Percentiles rank a stretch among this genome's conserved stretches.
phyloP scores from a whole-genome alignment of 208 protist species.

The Vickermania spadyakhi region DNA sequence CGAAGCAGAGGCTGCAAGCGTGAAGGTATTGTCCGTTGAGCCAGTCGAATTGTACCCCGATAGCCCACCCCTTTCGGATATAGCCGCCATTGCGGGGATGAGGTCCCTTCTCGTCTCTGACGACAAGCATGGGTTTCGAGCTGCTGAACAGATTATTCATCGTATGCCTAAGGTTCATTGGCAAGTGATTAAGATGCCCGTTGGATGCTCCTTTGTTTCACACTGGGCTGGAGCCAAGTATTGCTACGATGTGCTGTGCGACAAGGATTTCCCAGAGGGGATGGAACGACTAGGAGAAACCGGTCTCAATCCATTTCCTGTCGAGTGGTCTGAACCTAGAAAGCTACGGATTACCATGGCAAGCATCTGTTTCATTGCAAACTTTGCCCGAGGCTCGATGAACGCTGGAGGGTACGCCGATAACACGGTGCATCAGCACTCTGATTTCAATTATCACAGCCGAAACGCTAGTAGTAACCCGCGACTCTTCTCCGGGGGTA shows the following conservation, averaged over 20 bases:
- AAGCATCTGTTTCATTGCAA: conserved; percentile 67
- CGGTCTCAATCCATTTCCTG: conserved; percentile 83
- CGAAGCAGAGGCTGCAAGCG: conserved; percentile 24
- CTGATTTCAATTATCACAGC: conserved; percentile 58
- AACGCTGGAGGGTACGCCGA: conserved; percentile 66
- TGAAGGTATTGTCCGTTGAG: conserved; percentile 39
- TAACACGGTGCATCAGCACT: conserved; percentile 33
- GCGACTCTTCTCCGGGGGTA: conserved; percentile 49
- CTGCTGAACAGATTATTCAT: conserved; percentile 28
- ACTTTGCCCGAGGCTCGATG: conserved; percentile 68
- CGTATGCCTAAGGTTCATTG: conserved; percentile 44
- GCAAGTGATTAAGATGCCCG: conserved; percentile 69
- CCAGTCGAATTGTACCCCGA: conserved; percentile 64
- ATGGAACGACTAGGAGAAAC: conserved; percentile 71
- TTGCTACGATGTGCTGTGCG: conserved; percentile 84
- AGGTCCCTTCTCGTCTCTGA: conserved; percentile 64
- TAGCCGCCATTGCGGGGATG: conserved; percentile 62
- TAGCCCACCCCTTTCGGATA: conserved; percentile 64
- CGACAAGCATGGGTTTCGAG: conserved; percentile 38
- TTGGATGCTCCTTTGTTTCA: conserved; percentile 59
- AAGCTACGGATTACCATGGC: conserved; percentile 81
- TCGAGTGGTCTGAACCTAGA: conserved; percentile 80
- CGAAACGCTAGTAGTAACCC: conserved; percentile 44
- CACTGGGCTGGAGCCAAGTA: conserved; percentile 61
- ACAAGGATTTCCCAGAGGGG: conserved; percentile 75